Base-by-base conservation (phyloP, 139 green algal species). In the Micractinium conductrix region DNA sequence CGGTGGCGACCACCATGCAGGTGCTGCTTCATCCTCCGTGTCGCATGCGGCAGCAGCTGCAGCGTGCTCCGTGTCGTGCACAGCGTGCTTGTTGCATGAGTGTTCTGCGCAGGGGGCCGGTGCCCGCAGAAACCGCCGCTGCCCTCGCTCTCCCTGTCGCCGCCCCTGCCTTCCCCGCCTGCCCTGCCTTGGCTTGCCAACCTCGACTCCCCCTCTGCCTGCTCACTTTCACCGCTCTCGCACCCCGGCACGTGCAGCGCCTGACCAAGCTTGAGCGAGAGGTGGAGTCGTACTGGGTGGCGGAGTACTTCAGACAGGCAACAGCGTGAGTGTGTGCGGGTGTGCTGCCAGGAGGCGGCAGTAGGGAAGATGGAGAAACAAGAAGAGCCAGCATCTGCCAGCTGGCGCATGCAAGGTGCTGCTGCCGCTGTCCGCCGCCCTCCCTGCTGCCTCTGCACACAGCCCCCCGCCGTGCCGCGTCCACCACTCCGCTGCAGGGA, bases 301-400 rank as follows among this genome's bases (percentile, higher is more conserved):
- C 90, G 24, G 78, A 94, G 78, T 96, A 92, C 90, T 91, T 96
- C 80, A 65, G 86, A 42, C 90, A 91, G 79, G 62, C 50, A 28
- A 42, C 81, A 55, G 17, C 26, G 78, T 82, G 76, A 48, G 76
- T 10, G 2, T 2, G 3, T 38, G 19, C 8, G 60, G 22, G 4
- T 26, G 60, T 17, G 22, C n/a, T n/a, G n/a, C n/a, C n/a, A n/a
- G n/a, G n/a, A n/a, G n/a, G n/a, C n/a, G n/a, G n/a, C n/a, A n/a
- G n/a, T n/a, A n/a, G n/a, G n/a, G n/a, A n/a, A n/a, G n/a, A n/a
- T n/a, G n/a, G n/a, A n/a, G n/a, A n/a, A n/a, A n/a, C n/a, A n/a
- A n/a, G n/a, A n/a, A n/a, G n/a, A n/a, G n/a, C n/a, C n/a, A n/a
- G n/a, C n/a, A n/a, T n/a, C n/a, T n/a, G n/a, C n/a, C n/a, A n/a